A percentile compares a stretch with the other conserved stretches of the same genome.
These are phyloP conservation scores for Septoria petroselini DNA, from an alignment of 2,329 filamentous ascomycete species.

Conservation along the genomic window DNA sequence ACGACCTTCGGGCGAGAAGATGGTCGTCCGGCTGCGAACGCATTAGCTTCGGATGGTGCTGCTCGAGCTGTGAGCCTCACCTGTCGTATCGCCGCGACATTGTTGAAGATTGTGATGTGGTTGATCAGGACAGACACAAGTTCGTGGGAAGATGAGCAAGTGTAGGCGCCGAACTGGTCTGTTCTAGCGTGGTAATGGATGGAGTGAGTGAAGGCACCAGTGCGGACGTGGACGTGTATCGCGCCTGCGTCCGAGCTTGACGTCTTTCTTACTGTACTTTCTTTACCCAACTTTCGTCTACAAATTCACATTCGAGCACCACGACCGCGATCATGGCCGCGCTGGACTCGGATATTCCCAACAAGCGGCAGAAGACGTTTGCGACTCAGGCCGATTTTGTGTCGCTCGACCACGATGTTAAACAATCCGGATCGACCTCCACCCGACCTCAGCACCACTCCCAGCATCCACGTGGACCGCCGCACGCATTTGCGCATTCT, in stretches of 20 bases:
- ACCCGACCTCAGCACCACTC: slow-evolving; percentile 6
- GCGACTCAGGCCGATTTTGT: slow-evolving; percentile 31
- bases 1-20: slow-evolving; percentile 98
- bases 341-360: slow-evolving; percentile 30
- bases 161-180: slow-evolving; percentile 2
- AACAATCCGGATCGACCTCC: neutral
- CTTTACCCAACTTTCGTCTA: neutral
- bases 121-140: neutral
- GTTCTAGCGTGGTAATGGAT: no score
- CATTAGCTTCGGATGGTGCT: no score
- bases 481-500: neutral
- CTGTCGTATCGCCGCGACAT: slow-evolving; percentile 40
- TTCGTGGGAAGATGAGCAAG: no score
- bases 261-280: no score
- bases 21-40: slow-evolving; percentile 64
- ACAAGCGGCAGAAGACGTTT: slow-evolving; percentile 29
- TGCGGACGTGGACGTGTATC: no score
- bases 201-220: no score
- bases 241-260: no score
- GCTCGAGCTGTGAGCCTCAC: slow-evolving; percentile 8
- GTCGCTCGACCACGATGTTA: slow-evolving; percentile 25
- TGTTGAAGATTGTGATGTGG: neutral
- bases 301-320: neutral
- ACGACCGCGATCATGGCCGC: neutral
- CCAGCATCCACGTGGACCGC: no score